A percentile compares a stretch with the other conserved stretches of the same genome.
phyloP scores from a whole-genome alignment of 2,329 filamentous ascomycete genomes.

The Neofusicoccum kwambonambiense region DNA sequence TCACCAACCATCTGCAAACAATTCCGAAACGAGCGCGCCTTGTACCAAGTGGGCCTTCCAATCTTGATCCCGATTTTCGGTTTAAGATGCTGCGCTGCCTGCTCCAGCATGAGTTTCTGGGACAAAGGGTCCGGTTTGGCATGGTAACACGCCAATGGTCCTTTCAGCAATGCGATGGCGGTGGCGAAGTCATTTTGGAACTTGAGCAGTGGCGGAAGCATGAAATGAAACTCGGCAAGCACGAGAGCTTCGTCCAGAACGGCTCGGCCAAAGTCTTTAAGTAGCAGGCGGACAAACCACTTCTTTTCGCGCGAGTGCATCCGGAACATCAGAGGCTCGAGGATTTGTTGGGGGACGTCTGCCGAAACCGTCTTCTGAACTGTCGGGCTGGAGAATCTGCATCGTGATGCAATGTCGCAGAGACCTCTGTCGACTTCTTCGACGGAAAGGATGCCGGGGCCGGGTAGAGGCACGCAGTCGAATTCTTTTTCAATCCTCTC shows the following conservation, averaged over 20 bases:
- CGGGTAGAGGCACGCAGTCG: conserved; percentile 42
- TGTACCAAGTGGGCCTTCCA: conserved; percentile 45
- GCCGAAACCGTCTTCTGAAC: conserved; percentile 26
- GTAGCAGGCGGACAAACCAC: conserved; percentile 78
- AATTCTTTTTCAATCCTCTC: conserved; percentile 63
- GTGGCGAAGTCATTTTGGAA: conserved; percentile 67
- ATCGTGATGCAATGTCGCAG: conserved; percentile 64
- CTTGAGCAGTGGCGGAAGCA: conserved; percentile 67
- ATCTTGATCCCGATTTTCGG: conserved; percentile 47
- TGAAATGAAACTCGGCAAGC: conserved; percentile 63
- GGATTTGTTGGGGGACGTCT: conserved; percentile 32
- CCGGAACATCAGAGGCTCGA: conserved; percentile 59
- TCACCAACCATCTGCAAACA: conserved; percentile 64
- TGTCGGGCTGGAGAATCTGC: conserved; percentile 67
- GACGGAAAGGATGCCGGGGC: conserved; percentile 55
- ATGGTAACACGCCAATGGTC: conserved; percentile 39
- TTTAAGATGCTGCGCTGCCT: conserved; percentile 39
- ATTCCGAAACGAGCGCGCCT: conserved; percentile 62
- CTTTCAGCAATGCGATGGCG: conserved; percentile 57
- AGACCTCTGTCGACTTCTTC: conserved; percentile 71
- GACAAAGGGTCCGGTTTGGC: conserved; percentile 34
- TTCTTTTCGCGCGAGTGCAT: conserved; percentile 71
- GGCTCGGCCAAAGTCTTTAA: conserved; percentile 73
- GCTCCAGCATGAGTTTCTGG: conserved; percentile 32
- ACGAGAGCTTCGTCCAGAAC: conserved; percentile 58